These are phyloP conservation scores for Phytophthora kernoviae DNA, from an alignment of 352 stramenopile genomes.

Conservation along the genomic window DNA sequence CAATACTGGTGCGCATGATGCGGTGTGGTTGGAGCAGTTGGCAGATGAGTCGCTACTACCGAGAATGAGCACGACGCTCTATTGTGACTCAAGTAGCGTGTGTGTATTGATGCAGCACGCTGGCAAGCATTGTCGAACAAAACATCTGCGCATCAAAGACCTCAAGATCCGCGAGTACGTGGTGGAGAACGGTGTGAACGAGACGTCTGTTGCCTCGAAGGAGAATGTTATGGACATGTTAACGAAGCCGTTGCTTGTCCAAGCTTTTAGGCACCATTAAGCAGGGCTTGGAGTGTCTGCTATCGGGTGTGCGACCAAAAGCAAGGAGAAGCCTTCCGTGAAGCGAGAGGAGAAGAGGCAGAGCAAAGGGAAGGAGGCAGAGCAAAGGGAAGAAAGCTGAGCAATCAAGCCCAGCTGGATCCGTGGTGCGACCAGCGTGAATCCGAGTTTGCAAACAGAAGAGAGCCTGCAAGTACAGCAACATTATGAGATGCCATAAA, in stretches of 20 bases:
- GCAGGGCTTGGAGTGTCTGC: slow-evolving; percentile 8
- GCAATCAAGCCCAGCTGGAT: too few relatives aligned
- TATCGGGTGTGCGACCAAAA: too few relatives aligned
- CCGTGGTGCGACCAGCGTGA: too few relatives aligned
- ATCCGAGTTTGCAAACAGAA: too few relatives aligned
- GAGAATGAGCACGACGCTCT: slow-evolving; percentile 8
- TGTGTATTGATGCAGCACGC: slow-evolving; percentile 21
- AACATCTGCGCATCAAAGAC: slow-evolving; percentile 17
- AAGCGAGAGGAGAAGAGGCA: too few relatives aligned
- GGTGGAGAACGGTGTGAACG: slow-evolving; percentile 7
- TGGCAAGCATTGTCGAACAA: slow-evolving; percentile 18
- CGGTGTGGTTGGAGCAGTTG: slow-evolving; percentile 13
- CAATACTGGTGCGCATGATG: slow-evolving; percentile 7
- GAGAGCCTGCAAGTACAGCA: too few relatives aligned
- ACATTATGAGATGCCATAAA: too few relatives aligned
- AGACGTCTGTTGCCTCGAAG: slow-evolving; percentile 10
- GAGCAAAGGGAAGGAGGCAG: too few relatives aligned
- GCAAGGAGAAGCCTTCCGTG: too few relatives aligned
- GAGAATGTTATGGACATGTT: slow-evolving; percentile 11
- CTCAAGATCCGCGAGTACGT: slow-evolving; percentile 25
- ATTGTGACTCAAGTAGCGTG: slow-evolving; percentile 6
- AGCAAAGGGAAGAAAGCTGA: too few relatives aligned
- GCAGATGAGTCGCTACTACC: slow-evolving; percentile 4
- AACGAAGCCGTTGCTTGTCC: slow-evolving; percentile 13
- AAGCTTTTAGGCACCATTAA: slow-evolving; percentile 15